Evolutionary conservation across 495 filamentous ascomycete genomes (phyloP), one percentile per base, ranked within the genome.

Genomic region (Rostrohypoxylon terebratum): DNA sequence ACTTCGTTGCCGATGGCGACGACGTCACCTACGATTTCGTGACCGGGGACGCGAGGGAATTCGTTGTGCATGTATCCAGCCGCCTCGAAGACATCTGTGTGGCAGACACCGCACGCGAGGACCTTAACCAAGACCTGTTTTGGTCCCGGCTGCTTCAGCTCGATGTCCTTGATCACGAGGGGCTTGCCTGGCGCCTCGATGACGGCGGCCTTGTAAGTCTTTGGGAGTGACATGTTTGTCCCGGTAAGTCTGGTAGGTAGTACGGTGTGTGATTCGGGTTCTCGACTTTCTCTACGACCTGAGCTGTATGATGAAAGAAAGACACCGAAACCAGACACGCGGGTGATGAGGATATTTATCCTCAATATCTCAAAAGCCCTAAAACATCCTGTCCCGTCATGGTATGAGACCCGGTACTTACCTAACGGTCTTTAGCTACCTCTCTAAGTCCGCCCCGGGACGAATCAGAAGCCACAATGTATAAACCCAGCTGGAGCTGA

Each of bases 21-120:
- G 5, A 89, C 83, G 5, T 84, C 79, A 6, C 86, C 85, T 34
- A 88, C 81, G 21, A 86, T 78, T 71, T 89, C 86, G 73, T 89
- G 87, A 23, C 87, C 87, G 0, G 86, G 85, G 10, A 86, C 73
- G n/a, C 82, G 77, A 1, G 87, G 87, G 47, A 82, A 88, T 21
- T 76, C 59, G n/a, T 83, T 80, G 4, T 79, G 81, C 9, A 86
- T 66, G 0, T 63, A 63, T 16, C 85, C 80, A 1, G 71, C 55
- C 55, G 82, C 79, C 1, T 80, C 71, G 59, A 75, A 74, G 10
- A 74, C 31, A 68, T 88, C 87, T 6, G 81, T 80, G 72, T 80
- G 81, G 73, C 86, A 89, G 38, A 89, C 82, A 55, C 86, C 87
- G 69, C 82, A 84, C 36, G 86, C 87, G 13, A 85, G 70, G 8